These are phyloP conservation scores for Fusarium sp. DNA, from an alignment of 2,329 filamentous ascomycete species.

Conservation along the genomic window DNA sequence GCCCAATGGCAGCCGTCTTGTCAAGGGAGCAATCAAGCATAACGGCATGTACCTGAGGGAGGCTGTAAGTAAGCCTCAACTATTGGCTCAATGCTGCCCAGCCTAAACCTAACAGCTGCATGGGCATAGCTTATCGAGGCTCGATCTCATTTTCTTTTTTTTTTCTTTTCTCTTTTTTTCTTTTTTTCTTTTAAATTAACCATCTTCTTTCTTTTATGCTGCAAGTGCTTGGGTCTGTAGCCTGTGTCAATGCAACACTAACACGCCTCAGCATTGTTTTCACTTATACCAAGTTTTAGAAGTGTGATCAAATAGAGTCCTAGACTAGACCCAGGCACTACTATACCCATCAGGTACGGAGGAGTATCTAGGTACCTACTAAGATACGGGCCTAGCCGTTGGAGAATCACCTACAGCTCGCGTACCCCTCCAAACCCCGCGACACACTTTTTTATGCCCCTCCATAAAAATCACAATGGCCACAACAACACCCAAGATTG, in stretches of 20 bases:
- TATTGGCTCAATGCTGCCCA: slow-evolving; percentile 10
- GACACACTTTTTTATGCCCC: slow-evolving; percentile 28
- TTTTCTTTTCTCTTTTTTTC: slow-evolving; percentile 12
- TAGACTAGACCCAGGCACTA: neutral
- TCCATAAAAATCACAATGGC: slow-evolving; percentile 44
- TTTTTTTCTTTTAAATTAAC: too few species aligned
- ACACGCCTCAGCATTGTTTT: too few species aligned
- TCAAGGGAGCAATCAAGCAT: too few species aligned
- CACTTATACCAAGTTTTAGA: too few species aligned
- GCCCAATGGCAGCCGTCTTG: too few species aligned
- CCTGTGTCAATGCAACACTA: too few species aligned
- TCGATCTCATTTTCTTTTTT: slow-evolving; percentile 19
- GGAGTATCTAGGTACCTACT: too few species aligned
- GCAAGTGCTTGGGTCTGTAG: too few species aligned
- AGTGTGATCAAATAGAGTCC: too few species aligned
- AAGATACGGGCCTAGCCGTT: slow-evolving; percentile 14
- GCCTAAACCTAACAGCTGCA: neutral
- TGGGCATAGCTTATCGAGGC: slow-evolving; percentile 5
- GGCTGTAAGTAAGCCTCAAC: neutral
- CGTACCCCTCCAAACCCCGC: slow-evolving; percentile 35
- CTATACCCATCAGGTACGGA: neutral
- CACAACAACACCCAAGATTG: slow-evolving; percentile 47
- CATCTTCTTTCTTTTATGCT: neutral
- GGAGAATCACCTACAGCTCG: slow-evolving; percentile 11
- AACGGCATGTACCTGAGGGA: neutral